Conservation (phyloP, 2,329 filamentous ascomycete genomes). For the Trichoderma sp. region DNA sequence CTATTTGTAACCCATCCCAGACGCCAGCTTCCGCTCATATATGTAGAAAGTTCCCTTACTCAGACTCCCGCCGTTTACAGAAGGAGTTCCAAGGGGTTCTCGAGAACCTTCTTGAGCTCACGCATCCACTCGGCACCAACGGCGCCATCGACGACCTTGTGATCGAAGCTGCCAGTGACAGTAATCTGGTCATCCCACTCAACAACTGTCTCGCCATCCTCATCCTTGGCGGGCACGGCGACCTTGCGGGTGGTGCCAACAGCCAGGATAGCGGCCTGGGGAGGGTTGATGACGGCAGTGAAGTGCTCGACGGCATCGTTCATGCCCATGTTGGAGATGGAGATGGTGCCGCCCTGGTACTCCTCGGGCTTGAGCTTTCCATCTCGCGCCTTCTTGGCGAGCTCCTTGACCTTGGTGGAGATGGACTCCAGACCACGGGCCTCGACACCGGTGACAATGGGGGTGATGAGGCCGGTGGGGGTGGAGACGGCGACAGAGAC, state of each 20-base stretch:
- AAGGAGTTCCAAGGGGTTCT: constrained; percentile 94
- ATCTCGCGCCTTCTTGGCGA: constrained; percentile 92
- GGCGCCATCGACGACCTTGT: constrained; percentile 96
- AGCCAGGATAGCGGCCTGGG: constrained; percentile 91
- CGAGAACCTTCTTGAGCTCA: constrained; percentile 94
- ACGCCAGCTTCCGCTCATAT: constrained; percentile 6
- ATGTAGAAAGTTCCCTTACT: not conserved
- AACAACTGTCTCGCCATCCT: constrained; percentile 70
- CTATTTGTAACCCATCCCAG: constrained; percentile 22
- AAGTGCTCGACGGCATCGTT: constrained; percentile 94
- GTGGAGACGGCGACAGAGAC: constrained; percentile 95
- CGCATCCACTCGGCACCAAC: constrained; percentile 95
- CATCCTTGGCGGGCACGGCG: constrained; percentile 77
- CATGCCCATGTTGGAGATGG: constrained; percentile 99
- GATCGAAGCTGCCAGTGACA: constrained; percentile 94
- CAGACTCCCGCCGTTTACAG: constrained; percentile 55
- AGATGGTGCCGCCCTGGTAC: constrained; percentile 98
- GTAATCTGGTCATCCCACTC: constrained; percentile 98
- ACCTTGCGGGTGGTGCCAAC: constrained; percentile 96
- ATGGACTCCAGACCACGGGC: constrained; percentile 83
- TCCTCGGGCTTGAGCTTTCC: constrained; percentile 99
- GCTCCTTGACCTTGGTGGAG: constrained; percentile 87
- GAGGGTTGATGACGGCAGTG: constrained; percentile 98
- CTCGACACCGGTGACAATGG: constrained; percentile 89
- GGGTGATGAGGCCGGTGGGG: constrained; percentile 90